phyloP scores from a whole-genome alignment of 805 yeast species.

The Teunomyces stri region DNA sequence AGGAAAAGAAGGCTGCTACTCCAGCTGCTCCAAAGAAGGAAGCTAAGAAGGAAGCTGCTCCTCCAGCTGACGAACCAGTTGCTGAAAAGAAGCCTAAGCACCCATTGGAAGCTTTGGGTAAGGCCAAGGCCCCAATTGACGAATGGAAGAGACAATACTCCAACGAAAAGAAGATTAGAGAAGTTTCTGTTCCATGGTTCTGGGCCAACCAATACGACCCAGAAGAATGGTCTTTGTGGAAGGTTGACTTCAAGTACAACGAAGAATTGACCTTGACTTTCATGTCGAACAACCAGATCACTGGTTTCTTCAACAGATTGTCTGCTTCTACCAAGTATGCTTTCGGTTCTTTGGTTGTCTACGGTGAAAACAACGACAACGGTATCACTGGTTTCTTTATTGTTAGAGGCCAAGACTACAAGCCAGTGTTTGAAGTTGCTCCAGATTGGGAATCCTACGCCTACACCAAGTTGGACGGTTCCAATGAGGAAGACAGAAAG shows the following conservation, averaged over 20 bases:
- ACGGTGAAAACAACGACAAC: constrained; percentile 98
- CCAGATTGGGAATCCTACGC: constrained; percentile 98
- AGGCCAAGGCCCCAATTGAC: constrained; percentile 66
- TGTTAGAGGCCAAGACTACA: constrained; percentile 89
- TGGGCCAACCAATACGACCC: constrained; percentile 89
- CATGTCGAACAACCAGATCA: constrained; percentile 97
- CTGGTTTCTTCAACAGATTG: constrained; percentile 97
- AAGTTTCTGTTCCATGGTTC: constrained; percentile 94
- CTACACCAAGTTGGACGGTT: constrained; percentile 78
- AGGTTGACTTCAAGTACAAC: constrained; percentile 94
- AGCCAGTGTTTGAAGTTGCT: constrained; percentile 95
- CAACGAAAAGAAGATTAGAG: constrained; percentile 89
- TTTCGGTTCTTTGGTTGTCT: constrained; percentile 92
- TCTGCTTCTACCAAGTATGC: constrained; percentile 87
- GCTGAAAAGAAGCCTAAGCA: constrained; percentile 81
- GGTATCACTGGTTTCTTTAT: constrained; percentile 95
- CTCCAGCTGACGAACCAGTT: constrained; percentile 40
- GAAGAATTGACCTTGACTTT: constrained; percentile 95
- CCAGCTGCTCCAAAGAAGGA: constrained; percentile 39
- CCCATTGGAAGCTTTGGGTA: constrained; percentile 85
- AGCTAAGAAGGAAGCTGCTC: constrained; percentile 30
- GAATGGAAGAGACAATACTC: constrained; percentile 97
- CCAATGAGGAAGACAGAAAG: constrained; percentile 72
- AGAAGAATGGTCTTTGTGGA: constrained; percentile 92
- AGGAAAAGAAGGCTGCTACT: constrained; percentile 61